phyloP scores from a whole-genome alignment of 2,329 filamentous ascomycete genomes.

The Lachnellula cervina region DNA sequence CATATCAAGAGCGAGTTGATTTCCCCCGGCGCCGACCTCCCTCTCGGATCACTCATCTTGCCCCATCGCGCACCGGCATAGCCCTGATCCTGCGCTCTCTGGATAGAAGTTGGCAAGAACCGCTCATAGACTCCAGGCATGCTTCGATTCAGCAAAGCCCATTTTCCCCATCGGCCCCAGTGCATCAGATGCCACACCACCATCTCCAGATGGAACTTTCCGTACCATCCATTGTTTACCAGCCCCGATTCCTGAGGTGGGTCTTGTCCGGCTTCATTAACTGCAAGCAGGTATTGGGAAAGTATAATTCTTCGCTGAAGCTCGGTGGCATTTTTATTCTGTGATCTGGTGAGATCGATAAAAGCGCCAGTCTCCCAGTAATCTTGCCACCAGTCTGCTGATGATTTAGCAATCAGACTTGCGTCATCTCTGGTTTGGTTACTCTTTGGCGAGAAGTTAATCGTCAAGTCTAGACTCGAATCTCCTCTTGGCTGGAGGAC shows the following conservation, averaged over 20 bases:
- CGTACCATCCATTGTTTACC: conserved; percentile 45
- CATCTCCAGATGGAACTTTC: conserved; percentile 43
- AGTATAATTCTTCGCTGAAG: conserved; percentile 40
- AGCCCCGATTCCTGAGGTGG: conserved; percentile 40
- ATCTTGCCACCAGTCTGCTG: conserved; percentile 17
- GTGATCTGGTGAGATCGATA: conserved; percentile 36
- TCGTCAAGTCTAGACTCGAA: conserved; percentile 9
- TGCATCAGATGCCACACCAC: conserved; percentile 40
- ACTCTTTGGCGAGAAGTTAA: conserved; percentile 15
- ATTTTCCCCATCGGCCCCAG: conserved; percentile 38
- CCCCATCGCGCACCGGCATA: conserved; percentile 40
- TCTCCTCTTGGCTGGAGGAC: conserved; percentile 10
- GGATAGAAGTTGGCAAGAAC: conserved; percentile 30
- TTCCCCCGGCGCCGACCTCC: conserved; percentile 51
- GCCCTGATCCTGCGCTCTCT: conserved; percentile 31
- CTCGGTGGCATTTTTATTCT: conserved; percentile 36
- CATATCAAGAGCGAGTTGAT: conserved; percentile 58
- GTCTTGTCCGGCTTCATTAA: conserved; percentile 38
- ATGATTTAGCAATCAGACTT: conserved; percentile 4
- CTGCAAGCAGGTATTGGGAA: conserved; percentile 41
- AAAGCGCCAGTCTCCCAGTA: conserved; percentile 38
- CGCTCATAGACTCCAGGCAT: conserved; percentile 36
- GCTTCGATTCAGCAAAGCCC: conserved; percentile 34
- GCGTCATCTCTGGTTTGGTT: neutral
- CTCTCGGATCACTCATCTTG: conserved; percentile 54